These are phyloP conservation scores for Phytophthora tubulina DNA, from an alignment of 352 stramenopile genomes.

Conservation along the genomic window DNA sequence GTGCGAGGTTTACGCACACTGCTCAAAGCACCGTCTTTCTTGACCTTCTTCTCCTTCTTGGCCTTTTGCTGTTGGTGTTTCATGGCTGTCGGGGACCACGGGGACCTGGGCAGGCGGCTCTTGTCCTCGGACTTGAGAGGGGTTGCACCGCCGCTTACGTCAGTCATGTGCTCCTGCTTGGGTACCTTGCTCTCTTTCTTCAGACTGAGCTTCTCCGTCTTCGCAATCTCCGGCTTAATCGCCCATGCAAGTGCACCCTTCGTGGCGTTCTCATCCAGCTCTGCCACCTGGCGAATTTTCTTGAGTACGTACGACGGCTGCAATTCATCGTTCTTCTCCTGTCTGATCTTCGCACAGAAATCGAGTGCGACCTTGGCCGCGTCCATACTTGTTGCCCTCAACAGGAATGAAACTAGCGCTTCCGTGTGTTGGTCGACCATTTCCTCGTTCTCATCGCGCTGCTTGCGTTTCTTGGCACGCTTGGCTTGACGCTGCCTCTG, in stretches of 20 bases:
- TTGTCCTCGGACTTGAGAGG: conserved; percentile 44
- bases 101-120: conserved; percentile 61
- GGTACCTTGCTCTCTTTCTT: conserved; percentile 60
- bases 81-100: conserved; percentile 77
- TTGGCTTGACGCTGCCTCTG: conserved; percentile 84
- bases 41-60: conserved; percentile 68
- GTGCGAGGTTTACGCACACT: conserved; percentile 61
- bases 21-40: conserved; percentile 39
- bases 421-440: conserved; percentile 65
- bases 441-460: conserved; percentile 75
- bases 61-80: conserved; percentile 61
- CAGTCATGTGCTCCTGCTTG: conserved; percentile 54
- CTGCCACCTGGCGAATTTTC: conserved; percentile 73
- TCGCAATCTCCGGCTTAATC: conserved; percentile 60
- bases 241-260: conserved; percentile 63
- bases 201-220: conserved; percentile 33
- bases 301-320: conserved; percentile 77
- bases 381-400: conserved; percentile 63
- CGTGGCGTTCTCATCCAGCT: conserved; percentile 55
- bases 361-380: conserved; percentile 75
- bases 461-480: conserved; percentile 82
- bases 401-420: conserved; percentile 71
- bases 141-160: conserved; percentile 37
- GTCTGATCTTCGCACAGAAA: conserved; percentile 66
- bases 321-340: conserved; percentile 50